phyloP scores from a whole-genome alignment of 2,329 filamentous ascomycete genomes.

The Alternaria sp. region DNA sequence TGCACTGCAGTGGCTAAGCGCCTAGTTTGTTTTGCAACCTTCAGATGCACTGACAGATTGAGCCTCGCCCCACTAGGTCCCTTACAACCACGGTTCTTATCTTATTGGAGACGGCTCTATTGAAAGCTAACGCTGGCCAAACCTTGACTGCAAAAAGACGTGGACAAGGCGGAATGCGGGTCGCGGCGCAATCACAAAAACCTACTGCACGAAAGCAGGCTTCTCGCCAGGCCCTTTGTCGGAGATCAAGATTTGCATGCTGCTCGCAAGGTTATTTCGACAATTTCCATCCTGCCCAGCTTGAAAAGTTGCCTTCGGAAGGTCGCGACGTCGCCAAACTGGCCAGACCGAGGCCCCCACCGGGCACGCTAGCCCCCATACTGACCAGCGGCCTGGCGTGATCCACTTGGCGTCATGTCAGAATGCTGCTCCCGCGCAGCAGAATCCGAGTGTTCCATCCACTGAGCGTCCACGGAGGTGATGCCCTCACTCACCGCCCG shows the following conservation, averaged over 20 bases:
- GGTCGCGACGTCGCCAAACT: slow-evolving; percentile 18
- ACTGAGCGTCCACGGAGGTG: slow-evolving; percentile 22
- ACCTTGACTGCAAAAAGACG: slow-evolving; percentile 4
- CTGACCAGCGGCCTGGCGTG: slow-evolving; percentile 26
- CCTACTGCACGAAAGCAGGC: background rate
- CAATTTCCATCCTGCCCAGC: slow-evolving; percentile 20
- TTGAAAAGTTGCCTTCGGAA: slow-evolving; percentile 31
- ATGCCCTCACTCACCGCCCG: slow-evolving; percentile 32
- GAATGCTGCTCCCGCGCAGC: slow-evolving; percentile 34
- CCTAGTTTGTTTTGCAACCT: slow-evolving; percentile 25
- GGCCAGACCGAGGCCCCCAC: slow-evolving; percentile 33
- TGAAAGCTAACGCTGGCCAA: slow-evolving; percentile 8
- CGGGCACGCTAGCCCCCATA: slow-evolving; percentile 30
- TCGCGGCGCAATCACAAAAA: slow-evolving; percentile 2
- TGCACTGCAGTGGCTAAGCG: slow-evolving; percentile 28
- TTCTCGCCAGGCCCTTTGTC: background rate
- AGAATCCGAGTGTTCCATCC: slow-evolving; percentile 33
- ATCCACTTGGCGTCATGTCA: slow-evolving; percentile 39
- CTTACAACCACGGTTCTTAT: slow-evolving; percentile 20
- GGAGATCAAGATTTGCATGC: slow-evolving; percentile 13
- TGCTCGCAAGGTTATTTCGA: slow-evolving; percentile 11
- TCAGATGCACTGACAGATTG: slow-evolving; percentile 24
- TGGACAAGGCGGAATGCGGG: background rate
- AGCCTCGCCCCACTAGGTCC: slow-evolving; percentile 15
- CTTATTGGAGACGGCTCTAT: slow-evolving; percentile 11